Evolutionary conservation across 2,329 filamentous ascomycete genomes (phyloP).

Genomic region (Fusarium denticulatum): DNA sequence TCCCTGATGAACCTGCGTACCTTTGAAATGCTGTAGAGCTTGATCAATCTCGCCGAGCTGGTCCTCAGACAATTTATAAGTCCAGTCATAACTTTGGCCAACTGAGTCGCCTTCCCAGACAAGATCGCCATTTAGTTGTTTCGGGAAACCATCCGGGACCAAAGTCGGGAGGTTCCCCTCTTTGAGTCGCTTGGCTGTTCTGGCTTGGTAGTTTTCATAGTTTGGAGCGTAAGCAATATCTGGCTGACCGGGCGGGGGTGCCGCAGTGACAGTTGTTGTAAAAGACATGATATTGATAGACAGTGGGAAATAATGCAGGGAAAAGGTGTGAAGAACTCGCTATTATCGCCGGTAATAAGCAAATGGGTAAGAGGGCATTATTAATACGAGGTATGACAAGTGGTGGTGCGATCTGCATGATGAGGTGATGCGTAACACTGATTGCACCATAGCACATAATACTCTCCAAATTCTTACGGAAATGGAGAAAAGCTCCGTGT

Average conservation of each 20-base stretch:
- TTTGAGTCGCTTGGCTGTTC: neutral
- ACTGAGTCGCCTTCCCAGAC: constrained; percentile 29
- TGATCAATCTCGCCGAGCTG: constrained; percentile 14
- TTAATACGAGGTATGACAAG: neutral
- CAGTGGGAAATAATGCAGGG: neutral
- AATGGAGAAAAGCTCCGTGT: too few species aligned
- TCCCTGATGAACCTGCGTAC: neutral
- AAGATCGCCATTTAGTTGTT: constrained; percentile 6
- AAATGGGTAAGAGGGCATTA: neutral
- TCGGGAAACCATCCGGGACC: constrained; percentile 13
- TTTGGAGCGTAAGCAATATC: constrained; percentile 27
- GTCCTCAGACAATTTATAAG: neutral
- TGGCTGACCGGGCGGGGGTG: constrained; percentile 21
- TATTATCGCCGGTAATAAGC: neutral
- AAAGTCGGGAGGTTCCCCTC: neutral
- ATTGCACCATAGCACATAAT: constrained; percentile 14
- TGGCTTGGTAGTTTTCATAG: constrained; percentile 11
- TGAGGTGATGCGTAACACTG: constrained; percentile 13
- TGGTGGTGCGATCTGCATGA: neutral
- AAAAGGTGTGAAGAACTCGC: neutral
- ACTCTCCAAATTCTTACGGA: neutral
- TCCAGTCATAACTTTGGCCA: constrained; percentile 19
- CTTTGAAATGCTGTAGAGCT: constrained; percentile 20
- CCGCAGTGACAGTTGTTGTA: constrained; percentile 8
- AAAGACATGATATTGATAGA: constrained; percentile 3